phyloP scores from a whole-genome alignment of 179 eudicot genomes.

The Patellifolia procumbens region DNA sequence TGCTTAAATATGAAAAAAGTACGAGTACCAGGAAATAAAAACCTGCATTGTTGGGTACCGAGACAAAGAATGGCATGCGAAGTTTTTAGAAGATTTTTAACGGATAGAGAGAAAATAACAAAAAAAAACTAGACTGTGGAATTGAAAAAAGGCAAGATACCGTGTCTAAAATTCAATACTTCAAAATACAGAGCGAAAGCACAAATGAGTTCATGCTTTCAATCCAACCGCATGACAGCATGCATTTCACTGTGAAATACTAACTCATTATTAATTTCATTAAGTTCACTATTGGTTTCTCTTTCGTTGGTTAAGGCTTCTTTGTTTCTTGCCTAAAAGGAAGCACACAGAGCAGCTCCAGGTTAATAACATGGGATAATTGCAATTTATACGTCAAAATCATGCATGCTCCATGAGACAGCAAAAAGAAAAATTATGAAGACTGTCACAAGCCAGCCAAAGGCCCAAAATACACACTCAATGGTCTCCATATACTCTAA shows the following conservation, averaged over 20 bases:
- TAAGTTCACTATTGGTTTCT: background rate
- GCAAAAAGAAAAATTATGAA: background rate
- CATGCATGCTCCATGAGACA: background rate
- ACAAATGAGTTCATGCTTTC: background rate
- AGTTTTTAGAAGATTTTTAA: too few species aligned
- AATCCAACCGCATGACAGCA: background rate
- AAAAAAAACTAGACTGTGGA: background rate
- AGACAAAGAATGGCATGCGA: too few species aligned
- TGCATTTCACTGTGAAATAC: background rate
- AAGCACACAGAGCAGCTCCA: background rate
- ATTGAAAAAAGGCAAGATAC: background rate
- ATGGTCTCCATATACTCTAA: background rate
- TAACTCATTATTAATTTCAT: too few species aligned
- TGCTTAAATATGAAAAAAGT: background rate
- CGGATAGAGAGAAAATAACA: background rate
- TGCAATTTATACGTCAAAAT: conserved; percentile 2
- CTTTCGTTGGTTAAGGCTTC: background rate
- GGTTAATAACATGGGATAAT: background rate
- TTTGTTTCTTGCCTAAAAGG: background rate
- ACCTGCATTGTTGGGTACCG: background rate
- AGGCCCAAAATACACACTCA: background rate
- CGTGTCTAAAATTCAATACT: background rate
- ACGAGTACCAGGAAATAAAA: background rate
- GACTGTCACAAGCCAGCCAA: background rate
- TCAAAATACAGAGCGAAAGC: background rate